Evolutionary conservation across 495 filamentous ascomycete species (phyloP).

Genomic region (Neurospora sp.): DNA sequence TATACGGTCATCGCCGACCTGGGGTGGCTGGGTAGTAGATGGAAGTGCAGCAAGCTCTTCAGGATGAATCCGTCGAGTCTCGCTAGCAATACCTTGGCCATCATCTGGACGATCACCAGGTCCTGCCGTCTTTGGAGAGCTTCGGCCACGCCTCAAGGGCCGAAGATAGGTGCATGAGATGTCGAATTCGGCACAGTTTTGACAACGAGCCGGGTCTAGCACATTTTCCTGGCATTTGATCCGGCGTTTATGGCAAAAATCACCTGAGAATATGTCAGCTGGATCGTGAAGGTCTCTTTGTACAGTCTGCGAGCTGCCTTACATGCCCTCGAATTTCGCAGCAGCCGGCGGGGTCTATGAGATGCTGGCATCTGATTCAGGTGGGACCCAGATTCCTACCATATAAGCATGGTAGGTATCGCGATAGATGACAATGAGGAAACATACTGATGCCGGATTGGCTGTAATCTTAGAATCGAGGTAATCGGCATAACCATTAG

Average conservation of each 20-base stretch:
- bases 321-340: constrained; percentile 11
- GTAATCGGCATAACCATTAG: no score
- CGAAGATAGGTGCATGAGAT: constrained; percentile 10
- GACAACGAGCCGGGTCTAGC: constrained; percentile 14
- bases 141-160: constrained; percentile 5
- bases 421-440: neutral
- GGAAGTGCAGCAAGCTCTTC: neutral
- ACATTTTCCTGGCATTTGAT: constrained; percentile 23
- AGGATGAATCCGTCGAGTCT: neutral
- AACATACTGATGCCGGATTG: neutral
- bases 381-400: neutral
- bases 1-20: neutral
- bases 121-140: constrained; percentile 1
- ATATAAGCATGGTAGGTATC: neutral
- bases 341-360: constrained; percentile 5
- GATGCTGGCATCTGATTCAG: neutral
- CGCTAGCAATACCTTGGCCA: neutral
- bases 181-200: constrained; percentile 19
- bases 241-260: constrained; percentile 25
- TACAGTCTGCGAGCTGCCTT: neutral
- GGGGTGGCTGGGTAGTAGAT: neutral
- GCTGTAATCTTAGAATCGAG: no score
- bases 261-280: constrained; percentile 8
- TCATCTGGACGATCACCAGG: neutral
- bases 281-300: neutral